Base-by-base conservation (phyloP, 371 early-diverging fungal species). In the Mucor sp. region DNA sequence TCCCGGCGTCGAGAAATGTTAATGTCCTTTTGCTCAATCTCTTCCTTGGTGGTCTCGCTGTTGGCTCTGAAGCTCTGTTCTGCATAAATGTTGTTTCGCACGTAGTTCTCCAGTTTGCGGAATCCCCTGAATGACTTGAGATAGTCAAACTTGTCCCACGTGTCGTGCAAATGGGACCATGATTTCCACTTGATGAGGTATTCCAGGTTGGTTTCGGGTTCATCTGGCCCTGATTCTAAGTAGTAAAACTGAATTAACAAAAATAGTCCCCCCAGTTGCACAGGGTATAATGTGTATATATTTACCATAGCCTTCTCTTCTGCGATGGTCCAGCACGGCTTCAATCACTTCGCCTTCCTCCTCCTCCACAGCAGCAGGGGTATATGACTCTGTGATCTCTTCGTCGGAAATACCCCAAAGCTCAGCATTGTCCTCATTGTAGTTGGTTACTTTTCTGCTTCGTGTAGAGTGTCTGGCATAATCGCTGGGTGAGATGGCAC, bases 151-250 rank as follows among this genome's bases (percentile, higher is more conserved):
- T 79, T 80, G 65, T 95, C 93, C 99, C 99, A 99, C 1, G 97
- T 95, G 60, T 95, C 90, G 71, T 96, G 94, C 48, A 94, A 79
- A 80, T 96, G 96, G 6, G 95, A 94, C 85, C 88, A 89, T 4
- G 90, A 88, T 75, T 91, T 91, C 98, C 98, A 99, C 72, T 99
- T 97, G 71, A 99, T 87, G 11, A 91, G 83, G 65, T 90, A 97
- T 79, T 95, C 93, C 69, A 91, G 72, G 62, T 91, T 90, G 33
- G 63, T 71, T 61, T 86, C 85, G 28, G 88, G 87, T 28, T 82
- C 85, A 37, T 78, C 72, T 17, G 78, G 82, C 6, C 82, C 83
- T 7, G 79, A 79, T 56, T 85, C 85, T 67, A 66, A 12, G 12
- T 2, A 12, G 12, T 2, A 48, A 19, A 55, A 62, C 35, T 25